Evolutionary conservation across 2,329 filamentous ascomycete species (phyloP).

Genomic region (Talaromyces verruculosus): DNA sequence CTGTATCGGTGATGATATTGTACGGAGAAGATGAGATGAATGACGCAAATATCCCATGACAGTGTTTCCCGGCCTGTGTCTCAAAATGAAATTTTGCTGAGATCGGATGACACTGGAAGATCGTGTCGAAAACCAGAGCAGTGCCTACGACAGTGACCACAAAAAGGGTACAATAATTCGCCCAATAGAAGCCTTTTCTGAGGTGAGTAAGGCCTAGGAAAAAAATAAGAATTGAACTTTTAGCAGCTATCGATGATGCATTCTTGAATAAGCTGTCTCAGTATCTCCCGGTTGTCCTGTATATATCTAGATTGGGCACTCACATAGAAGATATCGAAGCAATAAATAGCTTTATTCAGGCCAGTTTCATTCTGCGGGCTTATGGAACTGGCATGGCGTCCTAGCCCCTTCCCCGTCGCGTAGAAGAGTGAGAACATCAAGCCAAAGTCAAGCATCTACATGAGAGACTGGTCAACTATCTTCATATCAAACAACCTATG

Average conservation of each 20-base stretch:
- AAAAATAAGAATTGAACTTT: slow-evolving; percentile 89
- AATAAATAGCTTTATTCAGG: slow-evolving; percentile 11
- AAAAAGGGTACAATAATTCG: slow-evolving; percentile 74
- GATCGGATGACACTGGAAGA: slow-evolving; percentile 79
- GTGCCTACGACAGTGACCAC: slow-evolving; percentile 78
- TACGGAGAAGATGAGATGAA: slow-evolving; percentile 76
- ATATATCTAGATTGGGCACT: slow-evolving; percentile 27
- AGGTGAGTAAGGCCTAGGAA: slow-evolving; percentile 80
- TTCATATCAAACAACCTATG: not conserved
- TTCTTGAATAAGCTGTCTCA: slow-evolving; percentile 56
- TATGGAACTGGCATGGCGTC: not conserved
- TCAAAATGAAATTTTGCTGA: slow-evolving; percentile 62
- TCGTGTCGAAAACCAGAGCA: slow-evolving; percentile 79
- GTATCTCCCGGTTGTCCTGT: not conserved
- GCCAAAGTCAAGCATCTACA: slow-evolving; percentile 14
- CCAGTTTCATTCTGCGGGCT: not conserved
- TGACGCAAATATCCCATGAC: slow-evolving; percentile 62
- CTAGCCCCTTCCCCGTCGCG: slow-evolving; percentile 11
- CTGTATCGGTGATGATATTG: slow-evolving; percentile 87
- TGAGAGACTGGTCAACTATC: not conserved
- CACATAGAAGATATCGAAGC: slow-evolving; percentile 45
- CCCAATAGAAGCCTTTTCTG: slow-evolving; percentile 71
- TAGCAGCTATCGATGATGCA: slow-evolving; percentile 83
- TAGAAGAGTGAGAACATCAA: slow-evolving; percentile 4
- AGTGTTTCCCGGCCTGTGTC: slow-evolving; percentile 42